Conservation (phyloP, 2,329 filamentous ascomycete species). For the Tolypocladium ovalisporum region DNA sequence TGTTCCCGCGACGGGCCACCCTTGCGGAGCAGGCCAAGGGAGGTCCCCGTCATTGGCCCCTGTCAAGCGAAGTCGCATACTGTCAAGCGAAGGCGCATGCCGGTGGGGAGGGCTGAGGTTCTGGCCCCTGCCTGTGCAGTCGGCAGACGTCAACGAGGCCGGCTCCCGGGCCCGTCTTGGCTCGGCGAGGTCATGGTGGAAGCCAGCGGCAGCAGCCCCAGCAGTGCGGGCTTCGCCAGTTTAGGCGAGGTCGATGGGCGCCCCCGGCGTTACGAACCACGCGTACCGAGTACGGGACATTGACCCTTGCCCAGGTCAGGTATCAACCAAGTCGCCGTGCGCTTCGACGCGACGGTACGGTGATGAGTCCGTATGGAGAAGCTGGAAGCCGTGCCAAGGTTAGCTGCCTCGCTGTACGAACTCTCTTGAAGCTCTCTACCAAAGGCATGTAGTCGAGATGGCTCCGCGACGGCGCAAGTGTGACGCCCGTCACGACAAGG, state of each 20-base stretch:
- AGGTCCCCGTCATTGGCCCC: constrained; percentile 3
- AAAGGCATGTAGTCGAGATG: neutral
- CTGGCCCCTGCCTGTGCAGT: neutral
- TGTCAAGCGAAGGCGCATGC: constrained; percentile 5
- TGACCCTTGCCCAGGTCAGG: too few species aligned
- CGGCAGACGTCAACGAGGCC: neutral
- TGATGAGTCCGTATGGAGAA: neutral
- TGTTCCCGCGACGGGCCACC: neutral
- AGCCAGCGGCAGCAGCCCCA: neutral
- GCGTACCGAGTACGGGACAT: neutral
- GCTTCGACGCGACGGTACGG: neutral
- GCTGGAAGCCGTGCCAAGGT: neutral
- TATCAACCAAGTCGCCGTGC: neutral
- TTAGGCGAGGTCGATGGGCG: neutral
- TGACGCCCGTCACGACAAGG: neutral
- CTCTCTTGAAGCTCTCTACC: neutral
- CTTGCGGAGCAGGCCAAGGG: neutral
- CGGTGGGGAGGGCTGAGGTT: neutral
- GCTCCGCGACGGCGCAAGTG: neutral
- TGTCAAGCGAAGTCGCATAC: constrained; percentile 1
- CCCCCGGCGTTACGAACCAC: neutral
- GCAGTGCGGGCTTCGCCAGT: neutral
- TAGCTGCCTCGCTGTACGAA: neutral
- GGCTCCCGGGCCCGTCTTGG: neutral
- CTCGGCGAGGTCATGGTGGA: neutral